Evolutionary conservation across 2,329 filamentous ascomycete genomes (phyloP).

Genomic region (Botryotinia calthae): DNA sequence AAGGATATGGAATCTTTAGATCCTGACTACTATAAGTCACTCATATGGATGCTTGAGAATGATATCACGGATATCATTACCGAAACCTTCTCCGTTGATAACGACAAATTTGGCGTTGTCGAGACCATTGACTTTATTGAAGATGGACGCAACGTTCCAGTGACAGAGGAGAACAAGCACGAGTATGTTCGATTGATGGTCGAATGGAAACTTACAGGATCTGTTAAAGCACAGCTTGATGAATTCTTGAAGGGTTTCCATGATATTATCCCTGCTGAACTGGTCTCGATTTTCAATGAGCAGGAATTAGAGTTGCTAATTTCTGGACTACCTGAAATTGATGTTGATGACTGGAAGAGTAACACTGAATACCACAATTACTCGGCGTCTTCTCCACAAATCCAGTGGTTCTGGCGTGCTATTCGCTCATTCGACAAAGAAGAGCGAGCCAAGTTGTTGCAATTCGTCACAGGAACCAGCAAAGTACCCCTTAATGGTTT

Average conservation of each 20-base stretch:
- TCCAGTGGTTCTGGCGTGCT: conserved; percentile 99
- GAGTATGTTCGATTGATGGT: conserved; percentile 94
- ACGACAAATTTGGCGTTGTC: conserved; percentile 89
- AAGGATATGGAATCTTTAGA: conserved; percentile 99
- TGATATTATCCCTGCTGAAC: conserved; percentile 91
- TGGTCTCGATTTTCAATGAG: conserved; percentile 97
- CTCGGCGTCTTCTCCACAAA: conserved; percentile 87
- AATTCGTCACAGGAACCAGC: conserved; percentile 97
- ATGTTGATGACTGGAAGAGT: conserved; percentile 98
- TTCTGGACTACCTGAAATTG: conserved; percentile 93
- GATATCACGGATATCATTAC: conserved; percentile 95
- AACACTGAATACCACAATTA: conserved; percentile 99
- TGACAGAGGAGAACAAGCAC: conserved; percentile 98
- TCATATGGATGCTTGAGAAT: conserved; percentile 98
- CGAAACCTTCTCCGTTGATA: conserved; percentile 91
- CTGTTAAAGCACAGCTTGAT: conserved; percentile 92
- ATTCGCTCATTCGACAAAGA: conserved; percentile 98
- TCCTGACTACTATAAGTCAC: conserved; percentile 97
- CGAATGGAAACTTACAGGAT: conserved; percentile 87
- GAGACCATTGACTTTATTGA: conserved; percentile 83
- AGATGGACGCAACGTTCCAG: conserved; percentile 85
- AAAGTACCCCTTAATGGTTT: conserved; percentile 98
- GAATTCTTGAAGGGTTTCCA: conserved; percentile 95
- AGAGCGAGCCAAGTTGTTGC: conserved; percentile 92
- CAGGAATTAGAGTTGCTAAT: conserved; percentile 96